Evolutionary conservation across 208 protist genomes (phyloP), one percentile per base, ranked within the genome.

Genomic region (Acanthamoeba quina): DNA sequence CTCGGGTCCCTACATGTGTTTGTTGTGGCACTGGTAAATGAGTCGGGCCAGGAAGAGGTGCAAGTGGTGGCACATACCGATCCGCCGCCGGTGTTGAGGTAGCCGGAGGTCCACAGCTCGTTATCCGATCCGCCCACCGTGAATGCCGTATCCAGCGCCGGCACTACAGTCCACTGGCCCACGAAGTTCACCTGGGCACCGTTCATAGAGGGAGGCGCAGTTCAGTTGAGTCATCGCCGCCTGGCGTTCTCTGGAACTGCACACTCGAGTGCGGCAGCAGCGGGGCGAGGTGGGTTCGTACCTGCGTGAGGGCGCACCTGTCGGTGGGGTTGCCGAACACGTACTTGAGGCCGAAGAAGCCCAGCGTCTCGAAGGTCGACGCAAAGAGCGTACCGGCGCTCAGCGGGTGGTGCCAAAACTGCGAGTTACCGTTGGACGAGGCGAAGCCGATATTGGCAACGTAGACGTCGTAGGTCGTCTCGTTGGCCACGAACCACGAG

Each of bases 341-440:
- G 62, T 70, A 70, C 62, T 70, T 70, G 62, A 70, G 34, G 62
- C 62, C 62, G n/a, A 70, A 70, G 62, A 70, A 70, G 62, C 62
- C 62, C 6, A 70, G 62, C n/a, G 62, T 70, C 4, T 70, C 62
- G 37, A 70, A 70, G 62, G 62, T 70, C 9, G 62, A 70, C n/a
- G 62, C 62, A 15, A 37, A 70, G 62, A 70, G 29, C 26, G 62
- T 70, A n/a, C 62, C 62, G 0, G 62, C 62, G 62, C 62, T 70
- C 62, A 70, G 62, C 9, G 62, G 62, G 29, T 70, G 62, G 13
- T 70, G 62, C 62, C 62, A 70, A 7, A 70, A 70, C 62, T 70
- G 62, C 62, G 62, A 70, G 62, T 70, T 70, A n/a, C n/a, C 62
- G 62, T 70, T 70, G 62, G 62, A 70, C n/a, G 62, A 70, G 9